A percentile compares a stretch with the other conserved stretches of the same genome.
These are phyloP conservation scores for Salix brachista DNA, from an alignment of 345 rosid genomes.

Conservation along the genomic window DNA sequence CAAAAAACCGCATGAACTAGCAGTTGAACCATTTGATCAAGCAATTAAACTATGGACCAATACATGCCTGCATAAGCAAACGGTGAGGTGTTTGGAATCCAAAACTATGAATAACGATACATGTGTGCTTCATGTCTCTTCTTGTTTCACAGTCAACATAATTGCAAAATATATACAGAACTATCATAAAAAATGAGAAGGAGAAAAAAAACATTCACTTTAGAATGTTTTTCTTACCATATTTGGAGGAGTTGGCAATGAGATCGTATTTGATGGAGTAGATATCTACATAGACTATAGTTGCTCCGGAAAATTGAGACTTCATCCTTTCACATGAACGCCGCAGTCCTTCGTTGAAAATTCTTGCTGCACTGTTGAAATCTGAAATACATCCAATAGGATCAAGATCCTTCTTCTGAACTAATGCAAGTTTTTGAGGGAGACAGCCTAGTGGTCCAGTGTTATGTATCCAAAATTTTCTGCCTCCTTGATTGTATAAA, in stretches of 20 bases:
- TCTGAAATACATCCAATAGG: conserved; percentile 49
- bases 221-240: conserved; percentile 38
- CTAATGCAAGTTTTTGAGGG: conserved; percentile 69
- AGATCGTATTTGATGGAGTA: conserved; percentile 71
- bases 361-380: conserved; percentile 58
- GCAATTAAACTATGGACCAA: background rate
- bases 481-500: conserved; percentile 59
- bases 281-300: conserved; percentile 61
- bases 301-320: conserved; percentile 44
- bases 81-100: no score
- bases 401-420: conserved; percentile 43
- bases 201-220: no score
- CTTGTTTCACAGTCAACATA: background rate
- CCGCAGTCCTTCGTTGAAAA: conserved; percentile 57
- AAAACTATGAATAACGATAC: no score
- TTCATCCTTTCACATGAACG: conserved; percentile 45
- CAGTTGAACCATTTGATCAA: background rate
- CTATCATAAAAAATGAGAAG: background rate
- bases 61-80: background rate
- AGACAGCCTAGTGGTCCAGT: conserved; percentile 91
- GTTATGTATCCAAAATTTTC: conserved; percentile 87
- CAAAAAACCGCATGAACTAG: no score
- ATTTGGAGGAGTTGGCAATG: conserved; percentile 49
- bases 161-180: background rate
- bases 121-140: background rate